Evolutionary conservation across 306 rosid species (phyloP), one percentile per base, ranked within the genome.

Genomic region (Quercus robur): DNA sequence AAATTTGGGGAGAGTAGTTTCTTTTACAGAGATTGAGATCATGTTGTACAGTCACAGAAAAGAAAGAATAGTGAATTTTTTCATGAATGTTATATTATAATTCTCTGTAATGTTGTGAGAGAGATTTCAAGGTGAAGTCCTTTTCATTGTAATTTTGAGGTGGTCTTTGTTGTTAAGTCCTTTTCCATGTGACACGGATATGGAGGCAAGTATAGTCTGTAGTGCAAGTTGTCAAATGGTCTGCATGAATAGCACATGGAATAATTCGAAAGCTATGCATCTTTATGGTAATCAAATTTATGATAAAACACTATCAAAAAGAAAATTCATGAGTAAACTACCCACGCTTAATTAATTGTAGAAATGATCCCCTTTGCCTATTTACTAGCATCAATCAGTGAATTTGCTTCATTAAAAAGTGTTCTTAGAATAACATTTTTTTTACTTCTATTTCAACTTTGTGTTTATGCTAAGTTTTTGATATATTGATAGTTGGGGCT

Each of bases 11-110:
- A 21, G 74, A 63, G 76, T 74, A 81, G 51, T 77, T 74, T 52
- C 79, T 59, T 58, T 62, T 41, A 41, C 46, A 8, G 46, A 41
- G 46, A 41, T 41, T 41, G 46, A 8, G 46, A 41, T 41, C 46
- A 41, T 41, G 46, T 7, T 41, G 46, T 41, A 41, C 46, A 41
- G 46, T 41, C 41, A 72, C 71, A 35, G 76, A 81, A 81, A 80
- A 71, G 82, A 73, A 73, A 80, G 75, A 79, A 80, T 80, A 77
- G 77, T 83, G 64, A 75, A 44, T 75, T 84, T 83, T 75, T 84
- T 56, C 79, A 21, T 68, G 56, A 56, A 73, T 67, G 61, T 64
- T 21, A 79, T 75, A 79, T 58, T 18, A 49, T 77, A 10, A 46
- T 79, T 44, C 70, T 70, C 69, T 75, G 0, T 69, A 31, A 64